Evolutionary conservation across 2,329 filamentous ascomycete species (phyloP).

Genomic region (Zasmidium cellare): DNA sequence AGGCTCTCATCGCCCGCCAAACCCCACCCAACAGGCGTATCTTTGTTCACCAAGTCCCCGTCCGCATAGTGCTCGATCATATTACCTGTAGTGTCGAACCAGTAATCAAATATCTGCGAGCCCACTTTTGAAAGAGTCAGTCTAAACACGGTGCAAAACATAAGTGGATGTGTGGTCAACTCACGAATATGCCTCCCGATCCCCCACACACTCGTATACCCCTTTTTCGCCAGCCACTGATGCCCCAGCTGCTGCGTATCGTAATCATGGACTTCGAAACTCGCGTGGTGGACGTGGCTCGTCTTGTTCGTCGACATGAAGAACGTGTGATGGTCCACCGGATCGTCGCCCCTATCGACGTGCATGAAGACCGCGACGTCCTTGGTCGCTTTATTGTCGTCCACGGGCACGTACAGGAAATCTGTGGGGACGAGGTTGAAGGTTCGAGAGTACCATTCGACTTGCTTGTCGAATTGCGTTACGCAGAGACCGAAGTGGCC

Average conservation of each 20-base stretch:
- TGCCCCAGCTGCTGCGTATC: slow-evolving; percentile 71
- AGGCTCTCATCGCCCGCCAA: slow-evolving; percentile 36
- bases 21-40: slow-evolving; percentile 41
- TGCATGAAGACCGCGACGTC: slow-evolving; percentile 48
- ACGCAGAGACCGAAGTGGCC: slow-evolving; percentile 49
- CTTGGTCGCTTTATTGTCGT: slow-evolving; percentile 8
- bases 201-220: slow-evolving; percentile 68
- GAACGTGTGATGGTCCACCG: slow-evolving; percentile 58
- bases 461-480: slow-evolving; percentile 26
- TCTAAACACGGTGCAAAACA: no score
- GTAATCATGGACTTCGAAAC: slow-evolving; percentile 71
- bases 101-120: slow-evolving; percentile 65
- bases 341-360: slow-evolving; percentile 52
- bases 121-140: neutral
- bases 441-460: slow-evolving; percentile 42
- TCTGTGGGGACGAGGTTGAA: slow-evolving; percentile 52
- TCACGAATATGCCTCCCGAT: slow-evolving; percentile 53
- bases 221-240: slow-evolving; percentile 64
- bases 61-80: slow-evolving; percentile 58
- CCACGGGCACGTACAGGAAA: slow-evolving; percentile 30
- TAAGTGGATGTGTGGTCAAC: no score
- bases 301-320: slow-evolving; percentile 47
- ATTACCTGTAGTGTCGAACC: slow-evolving; percentile 42
- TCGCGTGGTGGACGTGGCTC: slow-evolving; percentile 64
- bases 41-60: slow-evolving; percentile 64